A percentile compares a stretch with the other conserved stretches of the same genome.
These are phyloP conservation scores for Scytalidium lignicola DNA, from an alignment of 2,329 filamentous ascomycete genomes.

Conservation along the genomic window DNA sequence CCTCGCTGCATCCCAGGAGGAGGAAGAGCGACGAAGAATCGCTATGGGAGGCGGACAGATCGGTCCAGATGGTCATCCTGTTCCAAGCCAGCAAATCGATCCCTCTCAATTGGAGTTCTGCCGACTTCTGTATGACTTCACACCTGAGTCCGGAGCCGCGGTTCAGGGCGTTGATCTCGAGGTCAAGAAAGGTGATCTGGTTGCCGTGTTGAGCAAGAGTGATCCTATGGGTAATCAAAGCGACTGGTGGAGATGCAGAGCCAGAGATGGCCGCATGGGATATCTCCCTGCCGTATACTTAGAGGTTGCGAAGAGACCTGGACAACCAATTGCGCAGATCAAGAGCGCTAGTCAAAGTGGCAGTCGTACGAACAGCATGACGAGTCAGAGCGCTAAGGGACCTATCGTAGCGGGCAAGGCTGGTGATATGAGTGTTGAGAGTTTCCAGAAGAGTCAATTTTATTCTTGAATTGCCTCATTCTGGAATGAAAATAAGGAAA, in stretches of 20 bases:
- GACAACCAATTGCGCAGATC: constrained; percentile 30
- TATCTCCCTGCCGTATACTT: constrained; percentile 91
- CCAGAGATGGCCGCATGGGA: constrained; percentile 82
- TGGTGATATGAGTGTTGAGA: constrained; percentile 61
- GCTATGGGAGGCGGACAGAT: constrained; percentile 46
- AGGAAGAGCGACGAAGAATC: constrained; percentile 64
- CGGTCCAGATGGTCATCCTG: constrained; percentile 41
- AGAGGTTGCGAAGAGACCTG: constrained; percentile 60
- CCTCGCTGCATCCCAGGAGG: constrained; percentile 78
- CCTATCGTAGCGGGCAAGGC: constrained; percentile 53
- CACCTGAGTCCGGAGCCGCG: constrained; percentile 63
- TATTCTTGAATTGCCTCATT: constrained; percentile 42
- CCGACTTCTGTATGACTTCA: constrained; percentile 89
- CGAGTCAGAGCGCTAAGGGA: constrained; percentile 35
- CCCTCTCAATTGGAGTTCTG: constrained; percentile 94
- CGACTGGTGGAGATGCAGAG: constrained; percentile 96
- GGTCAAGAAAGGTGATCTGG: constrained; percentile 91
- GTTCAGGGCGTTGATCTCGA: constrained; percentile 76
- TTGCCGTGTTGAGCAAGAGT: constrained; percentile 86
- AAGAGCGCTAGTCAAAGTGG: constrained; percentile 39
- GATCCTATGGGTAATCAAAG: constrained; percentile 88
- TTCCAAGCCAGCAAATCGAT: constrained; percentile 57
- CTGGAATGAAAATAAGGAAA: background rate
- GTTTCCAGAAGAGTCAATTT: constrained; percentile 66
- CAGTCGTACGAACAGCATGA: constrained; percentile 30